These are phyloP conservation scores for Fusarium palustre DNA, from an alignment of 2,329 filamentous ascomycete genomes.

Conservation along the genomic window DNA sequence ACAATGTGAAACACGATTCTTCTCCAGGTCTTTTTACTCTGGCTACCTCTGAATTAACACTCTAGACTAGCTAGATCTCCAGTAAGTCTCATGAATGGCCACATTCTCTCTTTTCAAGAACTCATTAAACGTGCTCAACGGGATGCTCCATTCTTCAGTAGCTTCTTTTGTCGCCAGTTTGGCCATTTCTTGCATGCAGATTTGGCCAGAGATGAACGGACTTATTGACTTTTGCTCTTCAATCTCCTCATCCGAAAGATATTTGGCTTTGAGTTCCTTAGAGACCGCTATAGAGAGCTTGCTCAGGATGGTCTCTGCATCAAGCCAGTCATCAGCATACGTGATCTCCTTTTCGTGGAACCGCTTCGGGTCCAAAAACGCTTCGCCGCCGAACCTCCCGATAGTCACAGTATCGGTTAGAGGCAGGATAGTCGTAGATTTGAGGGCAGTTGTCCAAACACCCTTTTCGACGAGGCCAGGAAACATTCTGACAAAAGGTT, in stretches of 20 bases:
- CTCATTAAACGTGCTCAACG: constrained; percentile 56
- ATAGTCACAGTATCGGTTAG: constrained; percentile 62
- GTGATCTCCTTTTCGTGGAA: constrained; percentile 57
- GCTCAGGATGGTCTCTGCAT: constrained; percentile 51
- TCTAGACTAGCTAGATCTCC: constrained; percentile 10
- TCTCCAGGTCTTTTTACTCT: neutral
- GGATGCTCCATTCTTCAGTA: constrained; percentile 54
- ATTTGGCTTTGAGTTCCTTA: constrained; percentile 52
- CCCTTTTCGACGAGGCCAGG: constrained; percentile 54
- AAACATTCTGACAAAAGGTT: constrained; percentile 56
- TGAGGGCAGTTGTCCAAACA: constrained; percentile 53
- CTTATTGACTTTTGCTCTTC: constrained; percentile 50
- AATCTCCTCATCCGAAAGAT: constrained; percentile 58
- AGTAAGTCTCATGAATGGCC: constrained; percentile 48
- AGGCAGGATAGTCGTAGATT: constrained; percentile 53
- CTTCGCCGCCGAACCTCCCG: constrained; percentile 58
- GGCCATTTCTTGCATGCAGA: constrained; percentile 51
- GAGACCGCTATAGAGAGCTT: constrained; percentile 52
- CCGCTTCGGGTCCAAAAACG: constrained; percentile 55
- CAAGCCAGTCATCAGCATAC: constrained; percentile 57
- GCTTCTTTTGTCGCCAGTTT: constrained; percentile 53
- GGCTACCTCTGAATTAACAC: no score
- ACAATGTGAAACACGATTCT: neutral
- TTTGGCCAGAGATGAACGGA: constrained; percentile 55
- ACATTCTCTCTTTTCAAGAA: constrained; percentile 58